phyloP scores from a whole-genome alignment of 306 rosid species.

The Bauhinia variegata region DNA sequence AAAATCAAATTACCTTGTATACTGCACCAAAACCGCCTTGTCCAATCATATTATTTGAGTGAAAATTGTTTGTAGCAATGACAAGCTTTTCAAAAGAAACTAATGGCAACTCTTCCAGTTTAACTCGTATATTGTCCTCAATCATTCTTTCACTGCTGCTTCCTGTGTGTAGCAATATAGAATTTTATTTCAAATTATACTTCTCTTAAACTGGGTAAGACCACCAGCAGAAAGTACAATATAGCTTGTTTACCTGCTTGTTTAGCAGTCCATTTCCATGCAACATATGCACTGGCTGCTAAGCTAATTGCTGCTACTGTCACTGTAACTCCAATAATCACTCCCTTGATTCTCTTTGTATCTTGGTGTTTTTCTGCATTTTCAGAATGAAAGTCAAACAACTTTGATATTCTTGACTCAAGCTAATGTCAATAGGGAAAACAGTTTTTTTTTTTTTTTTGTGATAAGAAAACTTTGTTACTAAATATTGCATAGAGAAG shows the following conservation, averaged over 20 bases:
- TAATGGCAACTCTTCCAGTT: conserved; percentile 22
- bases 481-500: background rate
- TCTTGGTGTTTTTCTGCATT: conserved; percentile 18
- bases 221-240: too few relatives aligned
- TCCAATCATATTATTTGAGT: background rate
- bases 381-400: background rate
- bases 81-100: conserved; percentile 30
- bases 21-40: conserved; percentile 35
- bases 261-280: conserved; percentile 2
- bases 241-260: background rate
- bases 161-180: background rate
- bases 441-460: too few relatives aligned
- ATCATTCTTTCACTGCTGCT: background rate
- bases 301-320: conserved; percentile 1
- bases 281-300: background rate
- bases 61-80: conserved; percentile 38
- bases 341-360: background rate
- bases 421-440: background rate
- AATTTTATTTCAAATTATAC: too few relatives aligned
- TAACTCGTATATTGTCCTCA: background rate
- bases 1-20: conserved; percentile 18
- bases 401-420: background rate
- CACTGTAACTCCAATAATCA: conserved; percentile 3
- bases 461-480: background rate
- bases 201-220: too few relatives aligned